Percentiles rank a stretch among this genome's conserved stretches.
These are phyloP conservation scores for Pyrenochaeta sp. DNA, from an alignment of 2,329 filamentous ascomycete species.

Conservation along the genomic window DNA sequence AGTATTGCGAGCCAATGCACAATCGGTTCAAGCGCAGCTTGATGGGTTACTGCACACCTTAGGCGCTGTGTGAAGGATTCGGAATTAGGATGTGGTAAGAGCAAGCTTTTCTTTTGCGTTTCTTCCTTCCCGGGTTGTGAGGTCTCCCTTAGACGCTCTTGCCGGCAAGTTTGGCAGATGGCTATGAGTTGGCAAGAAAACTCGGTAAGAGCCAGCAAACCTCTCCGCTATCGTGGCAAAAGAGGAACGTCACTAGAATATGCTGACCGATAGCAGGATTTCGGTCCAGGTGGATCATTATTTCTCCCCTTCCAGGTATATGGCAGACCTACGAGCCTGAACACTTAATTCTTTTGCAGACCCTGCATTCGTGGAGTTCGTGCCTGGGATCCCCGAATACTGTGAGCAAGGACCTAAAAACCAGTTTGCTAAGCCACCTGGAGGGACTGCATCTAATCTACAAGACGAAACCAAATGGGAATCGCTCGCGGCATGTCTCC, in stretches of 20 bases:
- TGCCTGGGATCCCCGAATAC: neutral
- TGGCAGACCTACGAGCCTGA: neutral
- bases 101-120: neutral
- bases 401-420: neutral
- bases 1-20: neutral
- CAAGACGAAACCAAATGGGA: neutral
- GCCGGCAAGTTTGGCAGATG: conserved; percentile 4
- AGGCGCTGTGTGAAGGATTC: neutral
- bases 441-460: neutral
- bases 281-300: neutral
- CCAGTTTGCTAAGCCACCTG: neutral
- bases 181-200: conserved; percentile 16
- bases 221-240: conserved; percentile 22
- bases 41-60: too few species aligned
- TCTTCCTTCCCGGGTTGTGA: neutral
- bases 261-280: conserved; percentile 8
- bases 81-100: neutral
- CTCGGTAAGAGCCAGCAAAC: conserved; percentile 17
- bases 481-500: too few species aligned
- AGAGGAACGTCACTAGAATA: conserved; percentile 16
- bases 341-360: neutral
- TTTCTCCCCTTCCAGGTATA: neutral
- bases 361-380: neutral
- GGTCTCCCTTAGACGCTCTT: conserved; percentile 5
- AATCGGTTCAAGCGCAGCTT: too few species aligned